These are phyloP conservation scores for Xylaria sp. DNA, from an alignment of 2,329 filamentous ascomycete genomes.

Conservation along the genomic window DNA sequence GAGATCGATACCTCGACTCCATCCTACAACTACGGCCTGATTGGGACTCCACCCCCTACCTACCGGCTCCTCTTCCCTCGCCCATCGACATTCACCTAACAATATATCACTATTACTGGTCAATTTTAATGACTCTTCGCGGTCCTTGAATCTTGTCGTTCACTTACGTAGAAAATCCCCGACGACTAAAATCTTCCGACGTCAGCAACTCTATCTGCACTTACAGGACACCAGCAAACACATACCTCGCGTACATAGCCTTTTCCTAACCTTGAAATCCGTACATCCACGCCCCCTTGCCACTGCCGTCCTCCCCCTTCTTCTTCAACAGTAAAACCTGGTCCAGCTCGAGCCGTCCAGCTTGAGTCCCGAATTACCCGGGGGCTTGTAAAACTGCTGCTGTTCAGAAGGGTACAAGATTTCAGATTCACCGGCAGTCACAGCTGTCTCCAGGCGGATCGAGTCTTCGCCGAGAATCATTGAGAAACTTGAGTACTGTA, in stretches of 20 bases:
- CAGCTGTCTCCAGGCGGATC: conserved; percentile 23
- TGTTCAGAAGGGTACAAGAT: conserved; percentile 9
- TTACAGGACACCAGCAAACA: conserved; percentile 15
- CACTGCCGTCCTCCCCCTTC: conserved; percentile 1
- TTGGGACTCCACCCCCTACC: conserved; percentile 32
- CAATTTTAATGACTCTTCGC: conserved; percentile 10
- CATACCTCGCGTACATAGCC: conserved; percentile 6
- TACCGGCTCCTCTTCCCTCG: conserved; percentile 25
- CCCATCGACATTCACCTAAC: conserved; percentile 25
- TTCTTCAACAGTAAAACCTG: not conserved
- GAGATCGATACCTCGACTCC: conserved; percentile 26
- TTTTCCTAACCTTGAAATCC: conserved; percentile 5
- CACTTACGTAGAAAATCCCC: conserved; percentile 24
- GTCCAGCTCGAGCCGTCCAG: not conserved
- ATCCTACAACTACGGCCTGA: conserved; percentile 25
- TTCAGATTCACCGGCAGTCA: conserved; percentile 19
- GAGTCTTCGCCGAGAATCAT: conserved; percentile 49
- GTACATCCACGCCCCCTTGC: conserved; percentile 9
- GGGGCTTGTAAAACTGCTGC: conserved; percentile 3
- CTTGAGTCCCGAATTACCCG: conserved; percentile 1
- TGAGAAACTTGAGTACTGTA: conserved; percentile 42
- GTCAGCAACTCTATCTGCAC: conserved; percentile 32
- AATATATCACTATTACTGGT: conserved; percentile 28
- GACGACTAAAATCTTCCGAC: conserved; percentile 32
- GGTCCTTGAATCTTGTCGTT: conserved; percentile 13